phyloP scores from a whole-genome alignment of 2,329 filamentous ascomycete genomes.

The Monosporascus sp. region DNA sequence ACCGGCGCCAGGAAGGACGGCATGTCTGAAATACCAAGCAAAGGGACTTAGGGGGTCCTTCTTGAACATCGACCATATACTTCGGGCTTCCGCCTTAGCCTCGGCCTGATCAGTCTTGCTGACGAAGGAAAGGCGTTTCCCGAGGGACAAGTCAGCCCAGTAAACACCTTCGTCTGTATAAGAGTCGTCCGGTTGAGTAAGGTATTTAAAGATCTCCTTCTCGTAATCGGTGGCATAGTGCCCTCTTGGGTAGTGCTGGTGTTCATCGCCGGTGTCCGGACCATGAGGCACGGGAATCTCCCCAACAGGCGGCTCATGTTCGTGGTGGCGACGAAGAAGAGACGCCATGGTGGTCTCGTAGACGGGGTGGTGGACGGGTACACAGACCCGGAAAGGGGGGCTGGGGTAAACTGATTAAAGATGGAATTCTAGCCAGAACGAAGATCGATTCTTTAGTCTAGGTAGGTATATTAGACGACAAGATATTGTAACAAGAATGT shows the following conservation, averaged over 20 bases:
- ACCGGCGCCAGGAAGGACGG: constrained; percentile 87
- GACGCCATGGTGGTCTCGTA: constrained; percentile 26
- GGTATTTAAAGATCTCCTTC: constrained; percentile 63
- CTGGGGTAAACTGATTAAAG: too few relatives aligned
- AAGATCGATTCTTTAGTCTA: too few relatives aligned
- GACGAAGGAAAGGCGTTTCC: constrained; percentile 70
- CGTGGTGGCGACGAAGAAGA: constrained; percentile 32
- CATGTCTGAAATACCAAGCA: constrained; percentile 83
- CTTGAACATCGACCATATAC: constrained; percentile 76
- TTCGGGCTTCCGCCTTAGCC: constrained; percentile 58
- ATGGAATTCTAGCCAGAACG: too few relatives aligned
- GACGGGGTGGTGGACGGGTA: neutral
- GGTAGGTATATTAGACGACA: too few relatives aligned
- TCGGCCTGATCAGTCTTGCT: constrained; percentile 67
- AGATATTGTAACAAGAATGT: too few relatives aligned
- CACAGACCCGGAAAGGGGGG: neutral
- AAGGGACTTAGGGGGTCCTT: constrained; percentile 78
- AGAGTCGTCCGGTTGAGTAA: constrained; percentile 84
- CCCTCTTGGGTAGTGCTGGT: constrained; percentile 39
- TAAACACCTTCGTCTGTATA: constrained; percentile 80
- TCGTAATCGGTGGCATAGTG: constrained; percentile 43
- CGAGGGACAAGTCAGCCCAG: constrained; percentile 81
- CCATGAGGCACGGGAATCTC: constrained; percentile 53
- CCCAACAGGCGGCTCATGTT: constrained; percentile 40
- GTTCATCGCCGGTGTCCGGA: constrained; percentile 43